A percentile compares a stretch with the other conserved stretches of the same genome.
Conservation (phyloP, 176 grass and related monocot genomes). For the Leersia perrieri region DNA sequence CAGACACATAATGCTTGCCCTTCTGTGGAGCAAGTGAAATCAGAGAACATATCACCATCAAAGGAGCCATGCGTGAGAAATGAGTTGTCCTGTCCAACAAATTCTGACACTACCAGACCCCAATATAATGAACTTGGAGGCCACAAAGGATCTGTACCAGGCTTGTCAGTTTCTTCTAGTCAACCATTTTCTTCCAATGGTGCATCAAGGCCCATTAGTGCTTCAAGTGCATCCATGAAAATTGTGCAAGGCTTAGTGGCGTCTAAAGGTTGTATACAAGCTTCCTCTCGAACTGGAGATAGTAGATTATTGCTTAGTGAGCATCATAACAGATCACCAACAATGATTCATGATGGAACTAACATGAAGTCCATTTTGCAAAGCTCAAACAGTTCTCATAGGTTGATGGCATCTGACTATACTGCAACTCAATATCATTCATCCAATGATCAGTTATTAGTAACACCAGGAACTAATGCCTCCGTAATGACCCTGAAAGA, state of each 20-base stretch:
- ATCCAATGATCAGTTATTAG: conserved; percentile 42
- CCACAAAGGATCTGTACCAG: conserved; percentile 13
- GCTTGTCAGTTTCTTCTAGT: conserved; percentile 31
- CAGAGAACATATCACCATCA: conserved; percentile 24
- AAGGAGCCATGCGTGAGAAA: conserved; percentile 8
- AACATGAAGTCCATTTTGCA: conserved; percentile 30
- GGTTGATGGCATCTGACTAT: conserved; percentile 39
- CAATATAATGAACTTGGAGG: conserved; percentile 36
- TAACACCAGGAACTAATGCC: conserved; percentile 44
- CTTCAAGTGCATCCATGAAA: conserved; percentile 30
- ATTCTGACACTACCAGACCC: background rate
- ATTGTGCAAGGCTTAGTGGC: conserved; percentile 17
- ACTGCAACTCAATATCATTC: conserved; percentile 40
- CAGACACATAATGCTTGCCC: background rate
- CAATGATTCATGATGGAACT: conserved; percentile 24
- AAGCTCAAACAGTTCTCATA: conserved; percentile 34
- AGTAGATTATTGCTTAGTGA: conserved; percentile 31
- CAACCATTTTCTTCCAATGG: conserved; percentile 25
- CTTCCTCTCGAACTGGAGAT: conserved; percentile 23
- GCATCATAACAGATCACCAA: conserved; percentile 26
- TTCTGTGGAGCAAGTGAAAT: conserved; percentile 39
- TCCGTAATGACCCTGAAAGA: conserved; percentile 41
- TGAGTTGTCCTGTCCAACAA: conserved; percentile 20
- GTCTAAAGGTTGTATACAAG: conserved; percentile 28
- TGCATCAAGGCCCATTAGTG: conserved; percentile 6